A percentile compares a stretch with the other conserved stretches of the same genome.
Conservation (phyloP, 1,284 basidiomycete species). For the Rhodotorula sp. region DNA sequence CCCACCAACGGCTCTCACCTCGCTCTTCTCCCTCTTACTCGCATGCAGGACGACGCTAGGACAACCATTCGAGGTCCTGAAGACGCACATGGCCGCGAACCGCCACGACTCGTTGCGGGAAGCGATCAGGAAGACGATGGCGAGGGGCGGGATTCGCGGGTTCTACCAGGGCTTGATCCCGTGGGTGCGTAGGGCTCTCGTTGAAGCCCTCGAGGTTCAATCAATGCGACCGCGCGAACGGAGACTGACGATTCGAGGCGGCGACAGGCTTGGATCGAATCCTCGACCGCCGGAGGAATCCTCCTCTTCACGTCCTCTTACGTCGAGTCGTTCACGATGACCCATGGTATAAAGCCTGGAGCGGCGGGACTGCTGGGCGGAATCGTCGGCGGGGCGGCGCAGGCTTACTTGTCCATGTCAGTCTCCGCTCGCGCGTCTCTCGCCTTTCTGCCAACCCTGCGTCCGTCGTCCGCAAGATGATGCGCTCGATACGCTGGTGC, state of each 20-base stretch:
- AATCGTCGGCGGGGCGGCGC: constrained; percentile 93
- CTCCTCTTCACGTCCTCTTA: constrained; percentile 92
- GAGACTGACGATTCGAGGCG: too few relatives aligned
- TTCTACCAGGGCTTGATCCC: constrained; percentile 99
- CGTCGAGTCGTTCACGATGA: constrained; percentile 68
- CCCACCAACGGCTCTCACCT: neutral
- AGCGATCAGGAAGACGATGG: constrained; percentile 19
- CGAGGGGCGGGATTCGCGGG: constrained; percentile 76
- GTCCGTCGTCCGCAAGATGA: neutral
- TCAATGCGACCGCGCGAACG: neutral
- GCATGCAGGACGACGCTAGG: constrained; percentile 20
- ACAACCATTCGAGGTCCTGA: constrained; percentile 39
- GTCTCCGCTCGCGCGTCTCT: neutral
- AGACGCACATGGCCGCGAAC: constrained; percentile 35
- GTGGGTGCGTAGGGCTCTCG: constrained; percentile 59
- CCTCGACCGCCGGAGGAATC: constrained; percentile 94
- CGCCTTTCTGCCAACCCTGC: neutral
- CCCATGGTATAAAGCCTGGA: constrained; percentile 71
- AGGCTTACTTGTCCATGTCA: constrained; percentile 95
- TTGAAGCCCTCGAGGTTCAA: neutral
- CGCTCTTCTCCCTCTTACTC: too few relatives aligned
- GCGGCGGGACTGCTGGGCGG: constrained; percentile 87
- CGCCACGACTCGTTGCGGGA: constrained; percentile 19
- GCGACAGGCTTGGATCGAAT: constrained; percentile 49
- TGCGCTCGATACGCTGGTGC: neutral